These are phyloP conservation scores for Colletotrichum camelliae DNA, from an alignment of 2,329 filamentous ascomycete species.

Conservation along the genomic window DNA sequence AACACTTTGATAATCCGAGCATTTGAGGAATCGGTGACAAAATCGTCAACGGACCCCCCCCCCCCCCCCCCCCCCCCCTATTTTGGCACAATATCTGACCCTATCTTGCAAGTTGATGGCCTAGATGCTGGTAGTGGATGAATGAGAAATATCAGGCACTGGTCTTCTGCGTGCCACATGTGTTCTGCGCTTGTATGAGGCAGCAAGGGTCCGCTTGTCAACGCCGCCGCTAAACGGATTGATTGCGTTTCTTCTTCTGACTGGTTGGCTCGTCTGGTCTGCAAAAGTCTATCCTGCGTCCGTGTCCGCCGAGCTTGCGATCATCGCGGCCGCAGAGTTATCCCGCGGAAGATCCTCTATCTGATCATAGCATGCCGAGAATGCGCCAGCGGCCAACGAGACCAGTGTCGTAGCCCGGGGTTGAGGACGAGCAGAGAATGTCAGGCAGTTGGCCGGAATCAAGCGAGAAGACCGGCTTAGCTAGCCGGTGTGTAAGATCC, in stretches of 20 bases:
- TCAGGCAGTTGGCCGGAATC: not conserved
- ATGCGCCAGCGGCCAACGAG: not conserved
- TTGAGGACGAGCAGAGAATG: not conserved
- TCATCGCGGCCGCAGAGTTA: not conserved
- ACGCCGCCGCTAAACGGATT: conserved; percentile 1
- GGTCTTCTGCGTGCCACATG: not conserved
- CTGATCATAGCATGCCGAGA: not conserved
- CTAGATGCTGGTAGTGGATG: not conserved
- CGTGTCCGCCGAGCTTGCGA: not conserved
- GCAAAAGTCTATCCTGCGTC: not conserved
- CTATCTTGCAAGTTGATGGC: not conserved
- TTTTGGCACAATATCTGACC: not conserved
- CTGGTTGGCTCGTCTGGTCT: conserved; percentile 3
- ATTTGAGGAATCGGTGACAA: not conserved
- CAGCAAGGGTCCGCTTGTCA: not conserved
- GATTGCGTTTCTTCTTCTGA: not conserved
- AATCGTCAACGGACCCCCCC: not conserved
- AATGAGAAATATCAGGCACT: not conserved
- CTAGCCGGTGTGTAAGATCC: not conserved
- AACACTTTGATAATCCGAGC: not conserved
- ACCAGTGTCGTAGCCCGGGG: not conserved
- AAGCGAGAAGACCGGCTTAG: not conserved
- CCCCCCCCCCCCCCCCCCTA: not conserved
- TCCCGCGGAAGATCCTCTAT: not conserved
- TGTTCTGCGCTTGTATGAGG: not conserved